Evolutionary conservation across 2,329 filamentous ascomycete genomes (phyloP), one percentile per base, ranked within the genome.

Genomic region (Lachnellula cervina): DNA sequence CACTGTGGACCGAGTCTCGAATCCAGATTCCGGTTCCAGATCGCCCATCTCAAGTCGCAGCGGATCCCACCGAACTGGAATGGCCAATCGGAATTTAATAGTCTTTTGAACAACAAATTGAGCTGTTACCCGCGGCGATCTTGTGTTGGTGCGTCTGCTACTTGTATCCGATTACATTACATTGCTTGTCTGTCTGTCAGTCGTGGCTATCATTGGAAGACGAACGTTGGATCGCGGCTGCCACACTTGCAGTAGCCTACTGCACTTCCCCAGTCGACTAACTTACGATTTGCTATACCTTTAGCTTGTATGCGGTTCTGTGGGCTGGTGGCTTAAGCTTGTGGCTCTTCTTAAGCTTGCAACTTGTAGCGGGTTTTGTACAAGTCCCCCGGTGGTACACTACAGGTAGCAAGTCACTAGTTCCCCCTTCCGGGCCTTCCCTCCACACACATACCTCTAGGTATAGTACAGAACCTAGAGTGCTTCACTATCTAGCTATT

Each of bases 11-110:
- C 25, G 7, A 40, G 25, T 44, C 43, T 40, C 43, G 34, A 43
- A 32, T 53, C 44, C 28, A 35, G 37, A 34, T 8, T 42, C 50
- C 32, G 13, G 16, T 49, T 14, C 40, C 37, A 42, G 14, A 32
- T 54, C 52, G 45, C 37, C 44, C 37, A 21, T 53, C 54, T 57
- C 55, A 47, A 50, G 37, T 45, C 42, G 21, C 55, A 46, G 46
- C 51, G 49, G 50, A 48, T 54, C 47, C 54, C 54, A 49, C 48
- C n/a, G 40, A 47, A 19, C 49, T 42, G 57, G 59, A 35, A 53
- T 42, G 47, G 44, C 57, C 56, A 61, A 59, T 58, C 56, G 53
- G n/a, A 19, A 25, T 4, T n/a, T 40, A 11, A 32, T 28, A 7
- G 19, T 38, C 43, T 40, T 25, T 25, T 23, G 52, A 46, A 37